phyloP scores from a whole-genome alignment of 441 rosid species.

The Flueggea neowawraea region DNA sequence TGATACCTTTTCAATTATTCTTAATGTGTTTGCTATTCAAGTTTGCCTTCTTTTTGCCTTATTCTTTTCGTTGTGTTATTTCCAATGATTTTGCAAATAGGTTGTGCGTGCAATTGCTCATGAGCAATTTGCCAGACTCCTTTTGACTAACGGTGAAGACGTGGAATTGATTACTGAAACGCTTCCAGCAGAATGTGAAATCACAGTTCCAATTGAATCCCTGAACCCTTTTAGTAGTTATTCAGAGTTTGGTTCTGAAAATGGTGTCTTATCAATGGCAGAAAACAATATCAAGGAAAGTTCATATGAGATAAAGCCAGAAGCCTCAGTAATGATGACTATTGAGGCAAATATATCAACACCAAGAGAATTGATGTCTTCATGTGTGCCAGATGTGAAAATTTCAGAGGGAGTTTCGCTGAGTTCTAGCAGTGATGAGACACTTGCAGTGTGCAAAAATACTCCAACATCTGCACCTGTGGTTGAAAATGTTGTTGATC shows the following conservation, averaged over 20 bases:
- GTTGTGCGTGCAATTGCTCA: conserved; percentile 95
- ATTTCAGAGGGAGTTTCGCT: conserved; percentile 25
- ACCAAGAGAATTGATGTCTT: conserved; percentile 26
- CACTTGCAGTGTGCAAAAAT: conserved; percentile 31
- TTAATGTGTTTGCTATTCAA: background rate
- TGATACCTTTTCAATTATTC: conserved; percentile 10
- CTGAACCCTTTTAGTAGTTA: conserved; percentile 33
- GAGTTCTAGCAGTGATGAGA: conserved; percentile 26
- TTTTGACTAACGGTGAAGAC: conserved; percentile 66
- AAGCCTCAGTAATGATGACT: conserved; percentile 33
- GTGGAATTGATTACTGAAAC: conserved; percentile 58
- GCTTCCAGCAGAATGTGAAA: conserved; percentile 52
- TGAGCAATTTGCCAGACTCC: conserved; percentile 94
- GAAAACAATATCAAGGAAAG: conserved; percentile 27
- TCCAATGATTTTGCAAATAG: conserved; percentile 27
- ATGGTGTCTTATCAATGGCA: conserved; percentile 20
- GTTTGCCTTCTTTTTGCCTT: no score
- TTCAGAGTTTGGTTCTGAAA: conserved; percentile 38
- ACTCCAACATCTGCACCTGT: conserved; percentile 36
- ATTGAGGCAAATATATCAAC: conserved; percentile 33
- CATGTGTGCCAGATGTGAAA: conserved; percentile 20
- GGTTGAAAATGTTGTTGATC: conserved; percentile 55
- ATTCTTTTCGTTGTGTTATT: background rate
- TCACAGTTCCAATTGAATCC: conserved; percentile 53
- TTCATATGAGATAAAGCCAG: conserved; percentile 24